These are phyloP conservation scores for Sinapis alba DNA, from an alignment of 441 rosid genomes.

Conservation along the genomic window DNA sequence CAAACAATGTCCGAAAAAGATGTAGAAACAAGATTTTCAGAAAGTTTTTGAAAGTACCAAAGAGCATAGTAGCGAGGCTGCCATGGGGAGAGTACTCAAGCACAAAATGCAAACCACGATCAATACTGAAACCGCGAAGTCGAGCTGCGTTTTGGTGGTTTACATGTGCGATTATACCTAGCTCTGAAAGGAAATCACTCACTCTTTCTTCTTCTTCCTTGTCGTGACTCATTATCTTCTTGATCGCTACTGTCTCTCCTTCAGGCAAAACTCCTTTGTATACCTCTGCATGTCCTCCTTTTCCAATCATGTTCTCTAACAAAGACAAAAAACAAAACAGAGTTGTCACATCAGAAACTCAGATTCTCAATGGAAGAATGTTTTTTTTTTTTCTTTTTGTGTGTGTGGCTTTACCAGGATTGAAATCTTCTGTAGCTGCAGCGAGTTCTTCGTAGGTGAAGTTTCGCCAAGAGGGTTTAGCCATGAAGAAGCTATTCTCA, in stretches of 20 bases:
- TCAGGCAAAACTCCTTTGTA: slow-evolving; percentile 69
- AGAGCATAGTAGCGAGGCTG: slow-evolving; percentile 74
- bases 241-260: slow-evolving; percentile 79
- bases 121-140: slow-evolving; percentile 77
- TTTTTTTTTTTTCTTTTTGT: neutral
- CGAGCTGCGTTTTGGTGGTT: slow-evolving; percentile 79
- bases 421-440: slow-evolving; percentile 72
- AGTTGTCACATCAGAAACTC: neutral
- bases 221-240: slow-evolving; percentile 60
- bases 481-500: slow-evolving; percentile 33
- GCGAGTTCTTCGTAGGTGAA: slow-evolving; percentile 71
- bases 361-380: neutral
- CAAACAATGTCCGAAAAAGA: neutral
- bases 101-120: slow-evolving; percentile 74
- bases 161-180: slow-evolving; percentile 87
- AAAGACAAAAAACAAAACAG: neutral
- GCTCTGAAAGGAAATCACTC: slow-evolving; percentile 80
- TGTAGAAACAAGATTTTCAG: neutral
- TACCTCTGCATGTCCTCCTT: slow-evolving; percentile 89
- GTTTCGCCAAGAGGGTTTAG: slow-evolving; percentile 77
- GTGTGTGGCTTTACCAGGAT: slow-evolving; percentile 49
- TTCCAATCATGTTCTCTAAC: slow-evolving; percentile 79
- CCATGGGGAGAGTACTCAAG: slow-evolving; percentile 73
- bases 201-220: slow-evolving; percentile 60
- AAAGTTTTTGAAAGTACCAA: slow-evolving; percentile 45